Base-by-base conservation (phyloP, 192 early-diverging fungal genomes). In the Coemansia pectinata region DNA sequence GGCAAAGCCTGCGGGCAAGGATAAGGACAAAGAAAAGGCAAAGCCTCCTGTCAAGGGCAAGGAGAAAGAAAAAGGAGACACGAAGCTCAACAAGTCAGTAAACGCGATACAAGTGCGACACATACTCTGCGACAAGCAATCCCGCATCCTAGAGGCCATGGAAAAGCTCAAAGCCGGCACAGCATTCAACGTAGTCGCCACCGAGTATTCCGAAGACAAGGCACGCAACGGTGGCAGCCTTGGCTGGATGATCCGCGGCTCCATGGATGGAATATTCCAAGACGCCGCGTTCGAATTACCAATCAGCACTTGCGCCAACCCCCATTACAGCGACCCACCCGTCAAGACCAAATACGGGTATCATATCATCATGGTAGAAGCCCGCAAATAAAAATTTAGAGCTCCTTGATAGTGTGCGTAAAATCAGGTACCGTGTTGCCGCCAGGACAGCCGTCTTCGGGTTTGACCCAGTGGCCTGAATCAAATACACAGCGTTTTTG, bases 331-430 rank as follows among this genome's bases (percentile, higher is more conserved):
- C 5, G 76, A 91, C 15, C 88, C 89, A 40, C 88, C 89, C 39
- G 83, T 91, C 62, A 92, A 90, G 73, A 92, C 90, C 40, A 75
- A 81, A 44, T 85, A 86, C 69, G 93, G 93, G 7, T 95, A 93
- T 81, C 93, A 95, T 69, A 89, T 95, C 61, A 93, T 95, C 48
- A 92, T 95, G 93, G 92, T 95, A 1, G 93, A 90, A 33, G 78
- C 73, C 17, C 81, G 87, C 42, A 85, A 88, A 59, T 88, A 68
- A 36, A 36, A 36, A 19, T 48, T 29, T 5, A 39, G 8, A 74
- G 42, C 14, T 68, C 33, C 27, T 50, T 44, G 17, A 83, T 75
- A 4, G 71, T 71, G 19, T 72, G 63, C 29, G 62, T 53, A 58
- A 83, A 83, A 14, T 34, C 53, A 1, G 76, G 59, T 33, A 83